Evolutionary conservation across 768 basidiomycete species (phyloP).

Genomic region (Amanita subjunquillea): DNA sequence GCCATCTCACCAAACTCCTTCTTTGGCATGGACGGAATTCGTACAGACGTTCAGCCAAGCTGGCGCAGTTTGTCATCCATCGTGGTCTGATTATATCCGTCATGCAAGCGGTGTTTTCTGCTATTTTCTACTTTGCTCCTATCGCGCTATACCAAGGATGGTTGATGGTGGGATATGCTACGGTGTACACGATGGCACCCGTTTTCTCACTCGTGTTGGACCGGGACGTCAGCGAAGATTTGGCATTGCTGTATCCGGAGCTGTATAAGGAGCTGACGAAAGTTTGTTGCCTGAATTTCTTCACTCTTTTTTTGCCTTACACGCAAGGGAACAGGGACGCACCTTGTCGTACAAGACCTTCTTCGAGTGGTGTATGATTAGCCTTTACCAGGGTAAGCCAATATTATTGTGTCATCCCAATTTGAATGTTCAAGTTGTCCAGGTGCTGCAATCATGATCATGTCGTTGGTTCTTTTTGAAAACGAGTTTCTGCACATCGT

Average conservation of each 20-base stretch:
- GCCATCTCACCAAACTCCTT: conserved; percentile 87
- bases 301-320: neutral
- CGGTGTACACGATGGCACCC: conserved; percentile 95
- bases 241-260: conserved; percentile 93
- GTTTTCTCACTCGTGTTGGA: conserved; percentile 97
- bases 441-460: conserved; percentile 98
- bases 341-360: conserved; percentile 96
- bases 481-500: conserved; percentile 97
- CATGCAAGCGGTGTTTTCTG: conserved; percentile 95
- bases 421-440: neutral
- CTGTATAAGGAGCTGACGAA: conserved; percentile 96
- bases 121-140: conserved; percentile 89
- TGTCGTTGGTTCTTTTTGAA: conserved; percentile 93
- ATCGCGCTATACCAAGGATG: conserved; percentile 98
- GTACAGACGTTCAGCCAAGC: conserved; percentile 94
- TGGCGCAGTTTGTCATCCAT: conserved; percentile 98
- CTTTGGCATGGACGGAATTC: conserved; percentile 99
- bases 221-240: conserved; percentile 89
- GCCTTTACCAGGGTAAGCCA: conserved; percentile 82
- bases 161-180: conserved; percentile 95
- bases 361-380: conserved; percentile 97
- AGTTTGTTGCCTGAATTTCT: conserved; percentile 31
- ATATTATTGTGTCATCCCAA: neutral
- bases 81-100: conserved; percentile 94
- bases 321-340: conserved; percentile 52